Base-by-base conservation (phyloP, 192 early-diverging fungal species). In the Coemansia sp. region DNA sequence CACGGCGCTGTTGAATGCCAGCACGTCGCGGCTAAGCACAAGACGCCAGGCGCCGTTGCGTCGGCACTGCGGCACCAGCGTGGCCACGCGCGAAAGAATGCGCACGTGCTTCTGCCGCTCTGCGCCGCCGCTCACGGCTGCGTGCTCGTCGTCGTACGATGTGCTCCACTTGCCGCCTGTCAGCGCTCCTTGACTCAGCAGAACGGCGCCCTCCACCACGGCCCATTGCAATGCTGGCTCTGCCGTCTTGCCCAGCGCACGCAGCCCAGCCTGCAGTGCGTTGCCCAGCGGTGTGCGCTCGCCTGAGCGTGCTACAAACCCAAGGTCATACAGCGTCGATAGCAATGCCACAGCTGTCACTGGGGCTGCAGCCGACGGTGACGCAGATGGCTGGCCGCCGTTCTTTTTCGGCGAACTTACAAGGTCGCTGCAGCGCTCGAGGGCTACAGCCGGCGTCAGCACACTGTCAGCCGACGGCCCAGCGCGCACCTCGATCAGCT, bases 1-100 rank as follows among this genome's bases (percentile, higher is more conserved):
- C n/a, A 76, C 83, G 47, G 87, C 80, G 64, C 88, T 89, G 70
- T 82, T 84, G 72, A 91, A 91, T 13, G 81, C 85, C 25, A 92
- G 71, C 38, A 91, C 57, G 51, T 92, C 89, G 27, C 88, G 81
- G 70, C 71, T 86, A 49, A 86, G 73, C 7, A 83, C 81, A 11
- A 72, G 60, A n/a, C 25, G 80, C 90, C 56, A 75, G 62, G 59
- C 51, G 13, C 67, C 68, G 30, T 48, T 21, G 27, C 62, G 61
- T 13, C 43, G 43, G 42, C 42, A 63, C 34, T 46, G 57, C 9
- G 73, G 64, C 24, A 66, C 39, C 22, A 79, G 81, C 42, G 73
- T 64, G 9, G 80, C 76, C 4, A 77, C 67, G 17, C 73, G 64
- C 38, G 66, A 61, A 4, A 66, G 18, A 7, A 61, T 15, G 11